Evolutionary conservation across 129 eudicot species (phyloP), one percentile per base, ranked within the genome.

Genomic region (Ambrosia trifida): DNA sequence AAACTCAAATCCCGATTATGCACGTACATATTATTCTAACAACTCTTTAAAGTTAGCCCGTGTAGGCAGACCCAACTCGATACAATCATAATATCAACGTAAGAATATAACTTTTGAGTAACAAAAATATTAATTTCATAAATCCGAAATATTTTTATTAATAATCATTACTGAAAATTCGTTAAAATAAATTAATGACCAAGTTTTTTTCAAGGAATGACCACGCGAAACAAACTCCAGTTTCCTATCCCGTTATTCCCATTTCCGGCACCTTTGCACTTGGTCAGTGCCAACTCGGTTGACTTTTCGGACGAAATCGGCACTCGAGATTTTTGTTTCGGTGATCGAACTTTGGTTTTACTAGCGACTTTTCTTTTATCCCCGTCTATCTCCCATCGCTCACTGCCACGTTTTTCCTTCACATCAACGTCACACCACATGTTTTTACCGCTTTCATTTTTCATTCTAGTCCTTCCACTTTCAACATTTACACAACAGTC

Each of bases 151-250:
- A 40, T 68, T 32, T 36, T 44, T 65, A 51, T 54, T 40, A 10
- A 43, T 17, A 43, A 68, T 32, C 1, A 31, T 66, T 45, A 68
- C 63, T 11, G 20, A 49, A 36, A 35, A 7, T 57, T 13, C 14
- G 1, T n/a, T 8, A 58, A 32, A 13, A 69, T 49, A n/a, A 19
- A 45, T 24, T 24, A 24, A 24, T 24, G 61, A 31, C 51, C 11
- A 14, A 3, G 2, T 46, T 3, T 0, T 54, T 33, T 79, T 78
- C 49, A 88, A 59, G 94, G 84, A 76, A 85, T 83, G 1, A 89
- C 85, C 58, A 89, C 87, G 33, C 96, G 80, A 74, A 77, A 79
- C 36, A 65, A 74, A 70, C 79, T 85, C 96, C 89, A 88, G n/a
- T 69, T 83, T 61, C 80, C 38, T 3, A 85, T 54, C 63, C 80